Base-by-base conservation (phyloP, 768 basidiomycete genomes). In the Pleurotus sapidus region DNA sequence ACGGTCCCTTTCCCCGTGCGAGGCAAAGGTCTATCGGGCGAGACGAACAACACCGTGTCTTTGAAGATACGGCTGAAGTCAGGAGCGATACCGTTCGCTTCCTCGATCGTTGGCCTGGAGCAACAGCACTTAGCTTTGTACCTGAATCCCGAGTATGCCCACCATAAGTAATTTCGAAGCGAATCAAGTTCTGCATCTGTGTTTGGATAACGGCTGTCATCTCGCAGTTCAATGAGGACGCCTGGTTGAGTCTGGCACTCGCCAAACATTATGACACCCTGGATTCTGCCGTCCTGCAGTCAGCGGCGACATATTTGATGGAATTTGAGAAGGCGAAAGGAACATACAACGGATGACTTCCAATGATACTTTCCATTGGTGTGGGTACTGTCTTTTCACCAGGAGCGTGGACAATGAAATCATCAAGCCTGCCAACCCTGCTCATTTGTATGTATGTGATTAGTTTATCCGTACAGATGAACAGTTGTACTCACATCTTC, bases 1-100 rank as follows among this genome's bases (percentile, higher is more conserved):
- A 81, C 71, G 0, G 80, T 82, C 1, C 79, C 79, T 61, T 84
- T 85, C 0, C 72, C 74, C 3, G 77, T 67, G 17, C 77, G 76
- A 18, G 74, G 65, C 54, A 84, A 69, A 0, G 78, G 81, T 23
- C 73, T 74, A 14, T 65, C 62, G 4, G 67, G 65, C 4, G 58
- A 57, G 0, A 79, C 68, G 15, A 82, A 70, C 42, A 83, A 49
- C 42, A 84, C 76, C 74, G 83, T 76, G 60, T 84, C 78, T 53
- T 79, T 79, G 65, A 81, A 81, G 5, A 82, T 71, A 14, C 74
- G 68, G 56, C 76, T 77, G 56, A 75, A 79, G 1, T 67, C 58
- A 0, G 82, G 80, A 4, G 74, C 72, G n/a, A 69, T 64, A 46
- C 65, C 65, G 62, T 81, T 82, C 3, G 78, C 79, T 30, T 78